Base-by-base conservation (phyloP, 495 filamentous ascomycete species). In the Chaetomium tenue region DNA sequence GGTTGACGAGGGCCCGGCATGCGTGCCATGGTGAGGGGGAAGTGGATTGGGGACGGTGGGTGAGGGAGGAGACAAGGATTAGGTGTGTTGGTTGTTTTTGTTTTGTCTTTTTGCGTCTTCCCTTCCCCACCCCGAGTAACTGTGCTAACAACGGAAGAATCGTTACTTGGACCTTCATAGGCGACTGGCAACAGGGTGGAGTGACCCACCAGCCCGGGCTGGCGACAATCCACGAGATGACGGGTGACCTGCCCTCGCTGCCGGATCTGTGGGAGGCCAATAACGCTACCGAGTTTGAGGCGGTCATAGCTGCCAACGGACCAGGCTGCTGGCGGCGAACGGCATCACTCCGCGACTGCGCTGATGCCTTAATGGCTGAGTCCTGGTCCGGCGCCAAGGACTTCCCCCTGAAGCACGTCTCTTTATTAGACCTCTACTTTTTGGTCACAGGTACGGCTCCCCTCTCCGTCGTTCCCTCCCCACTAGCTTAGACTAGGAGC, bases 131-230 rank as follows among this genome's bases (percentile, higher is more conserved):
- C n/a, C n/a, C n/a, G n/a, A n/a, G n/a, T n/a, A n/a, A n/a, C n/a
- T n/a, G n/a, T 37, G 9, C 8, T 33, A 8, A 20, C 16, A 2
- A 12, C 18, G 0, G 5, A 20, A 61, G 66, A 16, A 65, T 68
- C 26, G 66, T 28, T 11, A 54, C 25, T 0, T 65, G 58, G 61
- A 58, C 58, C 0, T 3, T 58, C 23, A 26, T 68, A 4, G 37
- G 15, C 15, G 58, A 65, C 37, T 65, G 66, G 66, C 66, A 68
- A 33, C 57, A 68, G 16, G n/a, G 23, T 16, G 66, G 66, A n/a
- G 37, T 68, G 18, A 48, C 53, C 12, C 61, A 58, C 16, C 8
- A 18, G 2, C 66, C 66, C 1, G 25, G 50, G 2, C 22, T 58
- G 5, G 61, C 61, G 46, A 58, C 63, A 3, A 54, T 54, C 2